Evolutionary conservation across 2,329 filamentous ascomycete genomes (phyloP), one percentile per base, ranked within the genome.

Genomic region (Stachybotrys chlorohalonatus): DNA sequence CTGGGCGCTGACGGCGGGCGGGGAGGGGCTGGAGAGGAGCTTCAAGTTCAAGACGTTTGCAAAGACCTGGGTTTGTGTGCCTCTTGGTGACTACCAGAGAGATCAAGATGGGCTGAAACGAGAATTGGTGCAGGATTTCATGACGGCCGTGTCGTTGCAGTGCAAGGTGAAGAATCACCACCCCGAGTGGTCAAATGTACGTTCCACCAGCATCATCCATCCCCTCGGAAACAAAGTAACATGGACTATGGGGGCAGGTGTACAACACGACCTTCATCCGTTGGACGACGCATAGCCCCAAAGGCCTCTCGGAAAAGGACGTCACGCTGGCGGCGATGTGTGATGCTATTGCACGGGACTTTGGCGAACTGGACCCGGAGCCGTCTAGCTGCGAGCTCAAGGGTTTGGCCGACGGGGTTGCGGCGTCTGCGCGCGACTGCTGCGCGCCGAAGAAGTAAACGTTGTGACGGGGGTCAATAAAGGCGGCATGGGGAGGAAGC

Each of bases 181-280:
- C 63, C 86, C 87, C 0, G 86, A 90, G 67, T 90, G 86, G 86
- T 85, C 84, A 2, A 90, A 90, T 64, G 85, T 85, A 70, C 60
- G 75, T 66, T 31, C 17, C 11, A 7, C 47, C 17, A 31, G 36
- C 53, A 47, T 55, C 39, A n/a, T 51, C n/a, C 11, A 5, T 30
- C 24, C 24, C 24, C 24, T 4, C 24, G 24, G 24, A 24, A 4
- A 24, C 24, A 24, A 4, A 24, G 24, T 24, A 24, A 24, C 24
- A 24, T 24, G 24, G 51, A 61, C n/a, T 1, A 16, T 17, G 3
- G 8, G 24, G 24, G 13, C 51, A 86, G 84, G 79, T 87, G 8
- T 90, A 86, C 70, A 89, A 87, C 65, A 85, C 80, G 6, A 81
- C 82, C 0, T 83, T 83, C 61, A 82, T 90, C 58, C 80, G 84